Evolutionary conservation across 1,284 basidiomycete species (phyloP), one percentile per base, ranked within the genome.

Genomic region (Irpex lacteus): DNA sequence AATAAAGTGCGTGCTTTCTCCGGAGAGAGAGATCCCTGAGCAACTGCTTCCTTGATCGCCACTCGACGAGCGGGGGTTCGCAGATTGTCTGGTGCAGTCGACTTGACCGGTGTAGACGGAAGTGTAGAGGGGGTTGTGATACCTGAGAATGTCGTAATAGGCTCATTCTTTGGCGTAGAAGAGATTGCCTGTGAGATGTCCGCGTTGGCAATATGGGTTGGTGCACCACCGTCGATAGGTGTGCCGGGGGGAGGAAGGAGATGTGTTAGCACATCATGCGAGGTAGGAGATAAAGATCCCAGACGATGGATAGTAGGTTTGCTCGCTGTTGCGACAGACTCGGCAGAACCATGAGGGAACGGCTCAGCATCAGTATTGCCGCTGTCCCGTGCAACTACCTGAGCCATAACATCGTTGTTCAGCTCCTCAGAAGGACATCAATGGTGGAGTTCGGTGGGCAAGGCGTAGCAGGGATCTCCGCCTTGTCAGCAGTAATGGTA

Each of bases 61-160:
- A 90, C 80, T 65, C 88, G 81, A 57, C 84, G 82, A 4, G 88
- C 87, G 50, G 88, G 88, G 3, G 87, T 86, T 49, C 81, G 81
- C 56, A 70, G 69, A 11, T 76, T 72, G 52, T 82, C 79, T 53
- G 26, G 26, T 26, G 80, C 74, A 4, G 74, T 66, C 21, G 26
- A 26, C 26, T 56, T 13, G 19, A 34, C 34, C 8, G 62, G 62
- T 18, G 62, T 63, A 13, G 71, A 66, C 7, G 60, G 49, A 52
- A 60, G 60, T 65, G 67, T 5, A 58, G 67, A 18, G 7, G 54
- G 9, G 8, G 34, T 3, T 34, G 54, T 9, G 54, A 36, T 36
- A 36, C 19, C 54, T 34, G 32, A 9, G 5, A 53, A n/a, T 52
- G 18, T 52, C 13, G 13, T 52, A 7, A 19, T n/a, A 13, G 11